Evolutionary conservation across 805 yeast genomes (phyloP), one percentile per base, ranked within the genome.

Genomic region (Kodamaea jinghongensis): DNA sequence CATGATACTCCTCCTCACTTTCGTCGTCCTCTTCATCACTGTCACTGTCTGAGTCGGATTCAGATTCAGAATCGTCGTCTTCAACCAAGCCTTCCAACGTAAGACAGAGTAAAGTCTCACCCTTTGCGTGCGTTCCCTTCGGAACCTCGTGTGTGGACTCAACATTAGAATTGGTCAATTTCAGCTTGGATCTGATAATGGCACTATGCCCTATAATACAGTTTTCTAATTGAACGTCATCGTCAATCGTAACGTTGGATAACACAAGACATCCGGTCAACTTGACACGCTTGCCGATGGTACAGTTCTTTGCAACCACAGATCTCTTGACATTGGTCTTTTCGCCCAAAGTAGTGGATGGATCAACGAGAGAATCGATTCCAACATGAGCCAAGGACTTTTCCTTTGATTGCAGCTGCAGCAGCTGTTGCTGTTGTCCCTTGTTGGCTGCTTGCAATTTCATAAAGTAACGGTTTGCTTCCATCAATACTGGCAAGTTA

Each of bases 311-410:
- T 4, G 96, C 96, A 20, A 93, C 72, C 11, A 87, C 86, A 0
- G 95, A 76, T 45, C 93, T 77, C 65, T 93, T 93, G 37, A 93
- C 87, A 56, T 82, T 86, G 14, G 96, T 83, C 49, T 79, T 79
- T 53, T 88, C 97, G 13, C 88, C 93, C 38, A 93, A 59, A 1
- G 58, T 61, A n/a, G 91, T 76, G 27, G 69, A 65, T 8, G 67
- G 71, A 8, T 91, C 97, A 9, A 91, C 81, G 28, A 82, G 60
- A 0, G 96, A 86, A 60, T 91, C 99, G 7, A 81, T 82, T 41
- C 98, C 97, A 26, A 93, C 78, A 11, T 83, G 82, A 1, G 96
- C 91, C 4, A 78, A 71, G 9, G 67, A 61, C 50, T 76, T 76
- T 17, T 76, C 79, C 54, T 74, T 70, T 1, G 70, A 56, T 9